Conservation (phyloP, 2,329 filamentous ascomycete genomes). For the Fusarium poae region DNA sequence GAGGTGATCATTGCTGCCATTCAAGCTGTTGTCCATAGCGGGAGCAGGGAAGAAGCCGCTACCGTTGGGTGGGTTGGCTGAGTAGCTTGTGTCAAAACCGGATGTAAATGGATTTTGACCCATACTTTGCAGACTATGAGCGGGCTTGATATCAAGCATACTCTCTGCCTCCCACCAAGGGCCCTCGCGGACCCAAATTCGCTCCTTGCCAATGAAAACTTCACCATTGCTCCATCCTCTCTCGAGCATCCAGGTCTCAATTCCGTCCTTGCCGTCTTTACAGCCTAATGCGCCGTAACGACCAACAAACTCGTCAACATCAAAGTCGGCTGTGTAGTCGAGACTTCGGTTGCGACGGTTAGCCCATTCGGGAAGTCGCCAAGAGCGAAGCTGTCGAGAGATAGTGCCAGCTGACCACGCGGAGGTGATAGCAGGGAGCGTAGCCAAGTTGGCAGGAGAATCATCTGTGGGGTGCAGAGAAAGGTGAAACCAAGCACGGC, state of each 20-base stretch:
- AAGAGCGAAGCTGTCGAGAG: slow-evolving; percentile 91
- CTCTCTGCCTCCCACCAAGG: slow-evolving; percentile 99
- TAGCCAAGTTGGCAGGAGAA: slow-evolving; percentile 78
- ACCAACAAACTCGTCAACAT: slow-evolving; percentile 89
- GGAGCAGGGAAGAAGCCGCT: slow-evolving; percentile 79
- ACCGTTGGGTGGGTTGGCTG: slow-evolving; percentile 72
- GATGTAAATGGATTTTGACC: slow-evolving; percentile 62
- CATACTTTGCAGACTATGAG: slow-evolving; percentile 59
- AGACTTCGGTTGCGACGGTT: slow-evolving; percentile 91
- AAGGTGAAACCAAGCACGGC: slow-evolving; percentile 95
- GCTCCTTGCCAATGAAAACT: slow-evolving; percentile 89
- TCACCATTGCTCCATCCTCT: slow-evolving; percentile 99
- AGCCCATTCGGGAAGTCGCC: slow-evolving; percentile 96
- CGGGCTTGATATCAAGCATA: slow-evolving; percentile 90
- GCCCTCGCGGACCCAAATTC: slow-evolving; percentile 93
- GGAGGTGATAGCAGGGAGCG: slow-evolving; percentile 77
- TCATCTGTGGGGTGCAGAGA: slow-evolving; percentile 93
- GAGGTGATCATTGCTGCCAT: slow-evolving; percentile 80
- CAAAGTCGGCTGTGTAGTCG: slow-evolving; percentile 97
- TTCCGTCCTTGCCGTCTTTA: slow-evolving; percentile 88
- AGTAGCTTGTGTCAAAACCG: slow-evolving; percentile 78
- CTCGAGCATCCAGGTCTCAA: slow-evolving; percentile 94
- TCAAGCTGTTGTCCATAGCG: slow-evolving; percentile 70
- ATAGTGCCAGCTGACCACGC: slow-evolving; percentile 94
- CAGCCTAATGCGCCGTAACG: slow-evolving; percentile 89